These are phyloP conservation scores for Ocimum tenuiflorum DNA, from an alignment of 257 asterid genomes.

Conservation along the genomic window DNA sequence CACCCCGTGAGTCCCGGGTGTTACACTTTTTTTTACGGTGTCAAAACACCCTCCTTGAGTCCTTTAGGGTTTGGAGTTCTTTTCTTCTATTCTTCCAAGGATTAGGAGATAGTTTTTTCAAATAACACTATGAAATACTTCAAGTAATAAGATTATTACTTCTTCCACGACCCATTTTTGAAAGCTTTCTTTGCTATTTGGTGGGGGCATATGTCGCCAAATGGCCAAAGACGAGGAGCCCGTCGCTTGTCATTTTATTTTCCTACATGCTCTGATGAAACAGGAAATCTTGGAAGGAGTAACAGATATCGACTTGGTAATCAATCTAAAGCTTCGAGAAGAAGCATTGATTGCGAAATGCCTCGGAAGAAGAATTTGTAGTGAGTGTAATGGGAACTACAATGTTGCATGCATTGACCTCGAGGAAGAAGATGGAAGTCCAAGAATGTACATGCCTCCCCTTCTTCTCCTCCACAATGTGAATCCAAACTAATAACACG, in stretches of 20 bases:
- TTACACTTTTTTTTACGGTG: too few species aligned
- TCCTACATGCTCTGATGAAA: conserved; percentile 17
- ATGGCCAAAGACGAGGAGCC: not conserved
- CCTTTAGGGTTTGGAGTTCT: not conserved
- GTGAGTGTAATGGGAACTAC: conserved; percentile 82
- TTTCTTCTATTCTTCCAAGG: not conserved
- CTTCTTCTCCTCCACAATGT: conserved; percentile 85
- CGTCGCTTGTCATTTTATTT: not conserved
- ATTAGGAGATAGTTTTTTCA: not conserved
- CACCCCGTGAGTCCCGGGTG: too few species aligned
- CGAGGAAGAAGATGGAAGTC: conserved; percentile 52
- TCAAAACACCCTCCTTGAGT: not conserved
- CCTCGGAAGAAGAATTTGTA: conserved; percentile 90
- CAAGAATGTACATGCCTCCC: conserved; percentile 88
- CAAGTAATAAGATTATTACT: not conserved
- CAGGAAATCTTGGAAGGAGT: conserved; percentile 92
- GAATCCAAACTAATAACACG: conserved; percentile 70
- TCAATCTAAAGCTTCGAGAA: conserved; percentile 79
- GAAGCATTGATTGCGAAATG: conserved; percentile 88
- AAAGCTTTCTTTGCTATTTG: not conserved
- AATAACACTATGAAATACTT: not conserved
- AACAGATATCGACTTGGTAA: conserved; percentile 76
- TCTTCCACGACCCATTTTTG: not conserved
- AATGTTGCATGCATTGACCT: conserved; percentile 82
- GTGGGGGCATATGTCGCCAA: not conserved